These are phyloP conservation scores for Pseudozyma sp. DNA, from an alignment of 1,284 basidiomycete genomes.

Conservation along the genomic window DNA sequence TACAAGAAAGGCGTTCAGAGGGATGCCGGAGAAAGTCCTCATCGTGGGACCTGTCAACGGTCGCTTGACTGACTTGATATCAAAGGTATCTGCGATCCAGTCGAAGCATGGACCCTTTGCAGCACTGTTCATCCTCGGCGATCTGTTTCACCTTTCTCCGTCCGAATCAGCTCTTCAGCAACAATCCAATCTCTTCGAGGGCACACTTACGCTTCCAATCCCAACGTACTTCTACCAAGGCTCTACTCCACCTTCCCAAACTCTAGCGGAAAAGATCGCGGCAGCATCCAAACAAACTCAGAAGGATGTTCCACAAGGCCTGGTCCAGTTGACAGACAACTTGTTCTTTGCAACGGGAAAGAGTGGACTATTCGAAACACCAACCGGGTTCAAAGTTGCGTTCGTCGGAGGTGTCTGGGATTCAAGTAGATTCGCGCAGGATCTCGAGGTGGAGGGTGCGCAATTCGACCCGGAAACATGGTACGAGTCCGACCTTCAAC, in stretches of 20 bases:
- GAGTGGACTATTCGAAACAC: slow-evolving; percentile 35
- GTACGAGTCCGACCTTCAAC: slow-evolving; percentile 16
- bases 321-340: slow-evolving; percentile 36
- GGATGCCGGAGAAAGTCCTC: slow-evolving; percentile 73
- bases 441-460: slow-evolving; percentile 1
- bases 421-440: slow-evolving; percentile 15
- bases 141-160: slow-evolving; percentile 79
- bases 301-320: slow-evolving; percentile 5
- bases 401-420: slow-evolving; percentile 53
- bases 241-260: slow-evolving; percentile 67
- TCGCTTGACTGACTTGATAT: slow-evolving; percentile 78
- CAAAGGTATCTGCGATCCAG: slow-evolving; percentile 87
- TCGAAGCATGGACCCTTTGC: slow-evolving; percentile 94
- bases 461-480: slow-evolving; percentile 16
- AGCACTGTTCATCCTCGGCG: slow-evolving; percentile 85
- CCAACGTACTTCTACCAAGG: slow-evolving; percentile 94
- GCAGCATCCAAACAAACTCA: slow-evolving; percentile 2
- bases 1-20: not conserved
- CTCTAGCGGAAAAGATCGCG: slow-evolving; percentile 8
- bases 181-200: slow-evolving; percentile 77
- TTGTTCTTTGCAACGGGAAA: slow-evolving; percentile 54
- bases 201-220: slow-evolving; percentile 79
- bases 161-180: slow-evolving; percentile 69
- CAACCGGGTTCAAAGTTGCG: slow-evolving; percentile 43
- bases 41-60: slow-evolving; percentile 88